A percentile compares a stretch with the other conserved stretches of the same genome.
Conservation (phyloP, 2,329 filamentous ascomycete species). For the Pestalotiopsis sp. region DNA sequence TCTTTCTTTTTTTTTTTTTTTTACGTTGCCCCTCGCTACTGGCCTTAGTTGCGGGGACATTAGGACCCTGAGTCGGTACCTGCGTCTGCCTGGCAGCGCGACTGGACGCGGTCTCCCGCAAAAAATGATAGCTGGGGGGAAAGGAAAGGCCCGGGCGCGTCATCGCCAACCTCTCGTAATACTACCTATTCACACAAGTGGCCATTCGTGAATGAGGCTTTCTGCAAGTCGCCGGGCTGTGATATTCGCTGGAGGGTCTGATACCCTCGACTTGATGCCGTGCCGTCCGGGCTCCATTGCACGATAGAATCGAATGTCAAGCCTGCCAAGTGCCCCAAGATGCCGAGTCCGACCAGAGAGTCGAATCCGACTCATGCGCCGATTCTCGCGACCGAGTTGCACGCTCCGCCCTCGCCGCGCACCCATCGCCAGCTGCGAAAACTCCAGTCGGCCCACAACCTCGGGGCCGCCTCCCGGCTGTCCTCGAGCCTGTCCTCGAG, state of each 20-base stretch:
- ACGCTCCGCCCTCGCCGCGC: slow-evolving; percentile 61
- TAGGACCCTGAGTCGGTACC: not conserved
- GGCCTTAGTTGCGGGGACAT: not conserved
- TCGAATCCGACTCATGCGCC: slow-evolving; percentile 25
- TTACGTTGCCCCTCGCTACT: not conserved
- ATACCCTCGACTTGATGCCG: not conserved
- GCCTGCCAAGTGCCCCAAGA: slow-evolving; percentile 15
- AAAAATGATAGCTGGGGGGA: not conserved
- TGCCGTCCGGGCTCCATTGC: not conserved
- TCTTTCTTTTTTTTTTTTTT: not conserved
- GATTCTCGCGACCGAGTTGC: slow-evolving; percentile 43
- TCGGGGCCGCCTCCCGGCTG: slow-evolving; percentile 53
- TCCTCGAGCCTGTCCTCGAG: slow-evolving; percentile 41
- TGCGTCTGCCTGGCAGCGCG: not conserved
- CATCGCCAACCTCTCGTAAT: not conserved
- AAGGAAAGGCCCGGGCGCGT: slow-evolving; percentile 1
- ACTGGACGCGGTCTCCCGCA: not conserved
- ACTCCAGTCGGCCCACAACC: slow-evolving; percentile 73
- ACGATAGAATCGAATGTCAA: not conserved
- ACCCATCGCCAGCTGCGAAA: slow-evolving; percentile 69
- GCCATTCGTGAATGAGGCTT: not conserved
- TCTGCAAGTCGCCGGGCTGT: not conserved
- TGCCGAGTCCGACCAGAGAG: slow-evolving; percentile 31
- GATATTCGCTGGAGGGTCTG: not conserved
- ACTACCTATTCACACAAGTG: not conserved